A percentile compares a stretch with the other conserved stretches of the same genome.
These are phyloP conservation scores for Hyaloperonospora arabidopsidis DNA, from an alignment of 352 stramenopile species.

Conservation along the genomic window DNA sequence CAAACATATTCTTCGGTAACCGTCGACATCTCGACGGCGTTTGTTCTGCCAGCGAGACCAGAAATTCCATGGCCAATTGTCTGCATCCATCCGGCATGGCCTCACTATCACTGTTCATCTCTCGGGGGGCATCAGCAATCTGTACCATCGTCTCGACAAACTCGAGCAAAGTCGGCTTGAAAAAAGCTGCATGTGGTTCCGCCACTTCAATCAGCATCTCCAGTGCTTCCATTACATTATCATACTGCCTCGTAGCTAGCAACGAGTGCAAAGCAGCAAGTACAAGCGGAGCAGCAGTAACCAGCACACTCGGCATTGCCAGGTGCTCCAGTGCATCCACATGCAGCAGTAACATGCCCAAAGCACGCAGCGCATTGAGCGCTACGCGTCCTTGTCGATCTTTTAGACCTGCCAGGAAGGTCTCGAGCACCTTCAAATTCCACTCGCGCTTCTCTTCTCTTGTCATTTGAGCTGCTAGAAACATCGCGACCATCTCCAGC, in stretches of 20 bases:
- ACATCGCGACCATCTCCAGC: slow-evolving; percentile 77
- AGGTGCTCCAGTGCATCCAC: slow-evolving; percentile 55
- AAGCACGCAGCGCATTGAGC: slow-evolving; percentile 59
- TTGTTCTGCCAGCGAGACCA: slow-evolving; percentile 74
- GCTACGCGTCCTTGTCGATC: slow-evolving; percentile 57
- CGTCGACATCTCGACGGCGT: slow-evolving; percentile 48
- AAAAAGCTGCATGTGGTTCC: slow-evolving; percentile 62
- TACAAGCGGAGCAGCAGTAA: slow-evolving; percentile 42
- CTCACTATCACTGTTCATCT: slow-evolving; percentile 24
- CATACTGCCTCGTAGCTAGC: slow-evolving; percentile 43
- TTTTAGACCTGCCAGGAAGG: slow-evolving; percentile 40
- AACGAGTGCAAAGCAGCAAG: slow-evolving; percentile 47
- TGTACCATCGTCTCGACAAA: slow-evolving; percentile 68
- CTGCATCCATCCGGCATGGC: slow-evolving; percentile 58
- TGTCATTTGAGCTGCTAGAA: slow-evolving; percentile 49
- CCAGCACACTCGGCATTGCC: slow-evolving; percentile 45
- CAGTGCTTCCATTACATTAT: slow-evolving; percentile 70
- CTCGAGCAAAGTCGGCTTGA: slow-evolving; percentile 52
- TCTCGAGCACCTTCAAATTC: slow-evolving; percentile 46
- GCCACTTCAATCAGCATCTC: slow-evolving; percentile 79
- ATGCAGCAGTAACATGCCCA: slow-evolving; percentile 70
- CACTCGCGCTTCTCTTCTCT: slow-evolving; percentile 30
- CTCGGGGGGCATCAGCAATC: slow-evolving; percentile 38
- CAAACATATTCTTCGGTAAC: slow-evolving; percentile 73
- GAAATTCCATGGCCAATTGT: slow-evolving; percentile 79